phyloP scores from a whole-genome alignment of 768 basidiomycete species.

The Termitomyces sp. region DNA sequence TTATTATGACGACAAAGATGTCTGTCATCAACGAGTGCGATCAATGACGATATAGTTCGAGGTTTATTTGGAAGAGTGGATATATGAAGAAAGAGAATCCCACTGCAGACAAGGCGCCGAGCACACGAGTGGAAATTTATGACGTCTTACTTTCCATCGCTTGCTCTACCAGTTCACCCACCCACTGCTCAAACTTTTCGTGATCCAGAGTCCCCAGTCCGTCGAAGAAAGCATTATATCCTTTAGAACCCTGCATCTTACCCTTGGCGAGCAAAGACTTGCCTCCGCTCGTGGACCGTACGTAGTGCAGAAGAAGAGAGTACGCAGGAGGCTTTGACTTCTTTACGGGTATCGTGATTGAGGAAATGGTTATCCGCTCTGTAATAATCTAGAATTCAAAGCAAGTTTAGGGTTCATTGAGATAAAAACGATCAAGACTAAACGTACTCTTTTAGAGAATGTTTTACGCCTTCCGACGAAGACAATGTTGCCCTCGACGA shows the following conservation, averaged over 20 bases:
- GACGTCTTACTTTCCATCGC: conserved; percentile 66
- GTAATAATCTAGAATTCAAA: conserved; percentile 73
- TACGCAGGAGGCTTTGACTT: conserved; percentile 59
- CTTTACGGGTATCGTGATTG: conserved; percentile 55
- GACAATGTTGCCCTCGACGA: conserved; percentile 77
- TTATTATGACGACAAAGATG: background rate
- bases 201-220: conserved; percentile 75
- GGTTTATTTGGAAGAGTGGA: background rate
- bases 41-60: background rate
- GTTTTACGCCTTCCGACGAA: conserved; percentile 90
- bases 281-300: conserved; percentile 78
- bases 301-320: conserved; percentile 58
- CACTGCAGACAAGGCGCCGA: background rate
- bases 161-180: conserved; percentile 64
- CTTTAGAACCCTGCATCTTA: conserved; percentile 47
- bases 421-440: background rate
- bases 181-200: conserved; percentile 72
- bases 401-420: conserved; percentile 19
- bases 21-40: background rate
- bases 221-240: conserved; percentile 78
- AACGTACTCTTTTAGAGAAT: conserved; percentile 75
- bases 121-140: conserved; percentile 2
- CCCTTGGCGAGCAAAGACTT: conserved; percentile 79
- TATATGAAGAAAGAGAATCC: conserved; percentile 2
- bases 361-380: conserved; percentile 78